Evolutionary conservation across 768 basidiomycete species (phyloP).

Genomic region (Amanita molliuscula): DNA sequence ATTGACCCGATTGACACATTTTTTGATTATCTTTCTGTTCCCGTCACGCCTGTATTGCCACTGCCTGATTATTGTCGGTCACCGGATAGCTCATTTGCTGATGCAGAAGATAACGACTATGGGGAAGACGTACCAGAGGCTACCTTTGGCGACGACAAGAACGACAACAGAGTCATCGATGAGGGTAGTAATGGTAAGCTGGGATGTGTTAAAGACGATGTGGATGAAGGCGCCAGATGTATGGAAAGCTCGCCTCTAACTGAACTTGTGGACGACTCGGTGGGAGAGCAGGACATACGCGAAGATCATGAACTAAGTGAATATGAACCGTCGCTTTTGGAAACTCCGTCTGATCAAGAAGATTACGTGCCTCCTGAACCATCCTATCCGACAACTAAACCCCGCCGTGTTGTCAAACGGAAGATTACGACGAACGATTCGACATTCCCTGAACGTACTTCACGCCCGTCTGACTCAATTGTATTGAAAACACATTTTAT

Average conservation of each 20-base stretch:
- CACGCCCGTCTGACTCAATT: background rate
- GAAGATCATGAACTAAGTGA: conserved; percentile 3
- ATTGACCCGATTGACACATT: conserved; percentile 24
- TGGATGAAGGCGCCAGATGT: background rate
- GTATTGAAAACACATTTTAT: background rate
- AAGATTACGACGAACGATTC: background rate
- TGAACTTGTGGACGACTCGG: background rate
- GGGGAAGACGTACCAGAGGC: background rate
- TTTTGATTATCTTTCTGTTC: conserved; percentile 9
- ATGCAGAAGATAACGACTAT: background rate
- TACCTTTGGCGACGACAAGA: background rate
- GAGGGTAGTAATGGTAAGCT: background rate
- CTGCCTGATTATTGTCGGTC: background rate
- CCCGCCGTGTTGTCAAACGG: background rate
- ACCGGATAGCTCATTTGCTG: conserved; percentile 2
- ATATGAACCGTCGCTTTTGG: conserved; percentile 2
- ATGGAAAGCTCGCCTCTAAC: background rate
- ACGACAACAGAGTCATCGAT: background rate
- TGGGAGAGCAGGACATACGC: background rate
- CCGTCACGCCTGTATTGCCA: background rate
- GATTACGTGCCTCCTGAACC: background rate
- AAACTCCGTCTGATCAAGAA: background rate
- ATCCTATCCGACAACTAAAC: background rate
- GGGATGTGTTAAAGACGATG: background rate
- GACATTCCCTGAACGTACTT: background rate